phyloP scores from a whole-genome alignment of 768 basidiomycete genomes.

The Podaxis sp. region DNA sequence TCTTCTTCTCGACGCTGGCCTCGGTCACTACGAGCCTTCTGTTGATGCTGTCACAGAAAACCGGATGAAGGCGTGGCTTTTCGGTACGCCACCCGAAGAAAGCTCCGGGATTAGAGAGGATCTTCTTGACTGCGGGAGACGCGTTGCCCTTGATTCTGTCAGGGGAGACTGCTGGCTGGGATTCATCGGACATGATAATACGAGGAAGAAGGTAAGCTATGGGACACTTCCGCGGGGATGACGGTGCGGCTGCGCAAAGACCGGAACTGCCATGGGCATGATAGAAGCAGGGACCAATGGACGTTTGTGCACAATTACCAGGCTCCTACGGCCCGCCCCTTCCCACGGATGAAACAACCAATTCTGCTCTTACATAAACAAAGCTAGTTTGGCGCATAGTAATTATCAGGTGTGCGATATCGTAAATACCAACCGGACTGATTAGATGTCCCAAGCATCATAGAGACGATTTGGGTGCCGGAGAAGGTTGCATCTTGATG shows the following conservation, averaged over 20 bases:
- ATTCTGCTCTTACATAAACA: too few species aligned
- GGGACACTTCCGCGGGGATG: too few species aligned
- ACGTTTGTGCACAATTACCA: not conserved
- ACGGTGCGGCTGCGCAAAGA: not conserved
- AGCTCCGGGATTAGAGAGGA: slow-evolving; percentile 21
- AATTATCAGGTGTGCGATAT: not conserved
- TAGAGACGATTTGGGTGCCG: slow-evolving; percentile 27
- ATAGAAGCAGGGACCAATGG: not conserved
- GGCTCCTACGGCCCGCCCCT: too few species aligned
- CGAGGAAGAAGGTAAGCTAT: not conserved
- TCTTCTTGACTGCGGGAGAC: slow-evolving; percentile 20
- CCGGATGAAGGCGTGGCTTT: slow-evolving; percentile 8
- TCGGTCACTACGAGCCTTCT: slow-evolving; percentile 33
- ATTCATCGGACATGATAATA: not conserved
- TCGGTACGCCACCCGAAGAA: slow-evolving; percentile 17
- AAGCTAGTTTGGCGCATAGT: not conserved
- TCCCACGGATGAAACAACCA: too few species aligned
- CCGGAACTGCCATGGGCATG: not conserved
- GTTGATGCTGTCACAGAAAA: slow-evolving; percentile 23
- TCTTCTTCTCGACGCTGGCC: slow-evolving; percentile 34
- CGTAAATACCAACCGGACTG: not conserved
- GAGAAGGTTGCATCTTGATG: slow-evolving; percentile 51
- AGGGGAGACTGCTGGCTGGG: not conserved
- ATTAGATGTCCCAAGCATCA: slow-evolving; percentile 6
- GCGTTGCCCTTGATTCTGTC: slow-evolving; percentile 21